These are phyloP conservation scores for Mycena amicta DNA, from an alignment of 768 basidiomycete species.

Conservation along the genomic window DNA sequence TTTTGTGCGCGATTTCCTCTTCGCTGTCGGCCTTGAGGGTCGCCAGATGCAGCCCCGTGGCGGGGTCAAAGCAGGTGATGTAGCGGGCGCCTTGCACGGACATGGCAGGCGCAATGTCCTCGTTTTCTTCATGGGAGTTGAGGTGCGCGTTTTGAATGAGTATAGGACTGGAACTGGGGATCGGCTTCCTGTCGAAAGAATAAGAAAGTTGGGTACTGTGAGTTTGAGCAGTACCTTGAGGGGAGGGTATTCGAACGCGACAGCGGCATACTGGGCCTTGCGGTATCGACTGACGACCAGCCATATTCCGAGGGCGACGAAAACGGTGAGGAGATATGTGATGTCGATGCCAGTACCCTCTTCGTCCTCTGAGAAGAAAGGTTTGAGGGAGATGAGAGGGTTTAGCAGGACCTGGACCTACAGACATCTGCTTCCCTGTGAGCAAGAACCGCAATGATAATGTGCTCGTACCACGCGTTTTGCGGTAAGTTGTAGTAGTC, in stretches of 20 bases:
- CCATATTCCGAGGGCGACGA: conserved; percentile 80
- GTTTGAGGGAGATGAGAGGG: conserved; percentile 50
- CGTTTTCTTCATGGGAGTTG: conserved; percentile 62
- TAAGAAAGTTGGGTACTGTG: not conserved
- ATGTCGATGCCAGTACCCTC: conserved; percentile 59
- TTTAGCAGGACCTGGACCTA: too few species aligned
- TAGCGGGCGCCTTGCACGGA: conserved; percentile 56
- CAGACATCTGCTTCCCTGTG: too few species aligned
- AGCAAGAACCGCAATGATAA: too few species aligned
- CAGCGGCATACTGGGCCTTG: conserved; percentile 71
- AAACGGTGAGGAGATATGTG: conserved; percentile 65
- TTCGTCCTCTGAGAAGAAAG: conserved; percentile 50
- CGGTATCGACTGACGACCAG: conserved; percentile 76
- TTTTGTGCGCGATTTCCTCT: conserved; percentile 73
- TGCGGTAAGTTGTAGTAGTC: too few species aligned
- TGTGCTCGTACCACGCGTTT: too few species aligned
- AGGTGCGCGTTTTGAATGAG: conserved; percentile 62
- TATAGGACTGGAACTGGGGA: conserved; percentile 57
- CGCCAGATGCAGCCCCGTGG: conserved; percentile 79
- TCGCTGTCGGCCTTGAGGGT: conserved; percentile 78
- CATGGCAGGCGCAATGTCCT: conserved; percentile 54
- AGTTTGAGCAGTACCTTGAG: conserved; percentile 53
- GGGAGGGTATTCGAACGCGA: conserved; percentile 60
- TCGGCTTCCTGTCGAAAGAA: conserved; percentile 50
- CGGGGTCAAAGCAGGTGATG: conserved; percentile 92